Evolutionary conservation across 345 rosid genomes (phyloP), one percentile per base, ranked within the genome.

Genomic region (Arabis alpina): DNA sequence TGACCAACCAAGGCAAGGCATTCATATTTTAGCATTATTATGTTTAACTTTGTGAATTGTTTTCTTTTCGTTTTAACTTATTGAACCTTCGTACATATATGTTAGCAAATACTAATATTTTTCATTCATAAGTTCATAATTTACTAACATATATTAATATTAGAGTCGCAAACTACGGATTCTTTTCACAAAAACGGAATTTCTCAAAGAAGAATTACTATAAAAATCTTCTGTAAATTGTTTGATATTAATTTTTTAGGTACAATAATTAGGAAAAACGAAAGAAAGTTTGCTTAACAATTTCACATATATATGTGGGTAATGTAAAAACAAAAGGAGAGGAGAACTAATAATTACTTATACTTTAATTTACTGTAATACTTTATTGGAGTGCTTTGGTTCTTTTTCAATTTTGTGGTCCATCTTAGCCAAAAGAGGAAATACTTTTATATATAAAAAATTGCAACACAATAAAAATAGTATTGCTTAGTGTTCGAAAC

Each of bases 291-390:
- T 44, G 40, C 55, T 45, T 64, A 41, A 16, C 51, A n/a, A n/a
- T n/a, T n/a, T n/a, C n/a, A n/a, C n/a, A n/a, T n/a, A n/a, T n/a
- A 60, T 34, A 34, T 39, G 30, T 42, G 14, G 15, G 28, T 37
- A 54, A 54, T 68, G 44, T 67, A 44, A 54, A 24, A 54, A 39
- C 9, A 14, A 24, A 13, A 73, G 2, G 40, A 48, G 16, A 58
- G 14, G 6, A 60, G 2, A 42, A 61, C 55, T 56, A 41, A 70
- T 76, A 63, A 70, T 76, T 63, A 69, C 61, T 57, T 41, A 15
- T 47, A 32, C 79, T 76, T 70, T 76, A 76, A 70, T 64, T 63
- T 69, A 76, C 79, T 76, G 79, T 76, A 51, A 57, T 57, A 48
- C 79, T 64, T 64, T 70, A 56, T 55, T 63, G 66, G 71, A 76